Conservation (phyloP, 1,284 basidiomycete genomes). For the Marasmius fiardii region DNA sequence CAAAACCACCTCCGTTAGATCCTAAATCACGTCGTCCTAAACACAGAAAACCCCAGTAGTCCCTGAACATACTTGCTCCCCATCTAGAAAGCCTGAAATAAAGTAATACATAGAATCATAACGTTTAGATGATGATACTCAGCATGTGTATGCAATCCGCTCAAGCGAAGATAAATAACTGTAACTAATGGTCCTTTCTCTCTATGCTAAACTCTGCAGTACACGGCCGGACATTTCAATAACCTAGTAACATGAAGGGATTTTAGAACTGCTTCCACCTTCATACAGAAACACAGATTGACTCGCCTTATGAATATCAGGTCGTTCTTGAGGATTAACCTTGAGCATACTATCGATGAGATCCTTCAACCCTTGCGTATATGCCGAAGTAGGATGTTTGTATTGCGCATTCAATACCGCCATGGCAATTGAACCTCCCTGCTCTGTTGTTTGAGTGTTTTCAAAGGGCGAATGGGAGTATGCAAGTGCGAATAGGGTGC, state of each 20-base stretch:
- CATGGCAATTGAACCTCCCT: constrained; percentile 93
- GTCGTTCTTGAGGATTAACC: constrained; percentile 75
- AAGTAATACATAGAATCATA: not conserved
- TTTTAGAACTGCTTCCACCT: not conserved
- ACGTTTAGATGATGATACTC: constrained; percentile 11
- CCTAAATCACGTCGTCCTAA: no score
- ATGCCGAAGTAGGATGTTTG: constrained; percentile 78
- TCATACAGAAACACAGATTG: constrained; percentile 3
- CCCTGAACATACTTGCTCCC: no score
- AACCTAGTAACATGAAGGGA: constrained; percentile 47
- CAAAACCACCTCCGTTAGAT: no score
- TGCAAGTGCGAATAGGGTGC: constrained; percentile 87
- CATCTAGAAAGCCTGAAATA: no score
- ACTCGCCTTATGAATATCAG: constrained; percentile 78
- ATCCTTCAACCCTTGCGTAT: constrained; percentile 76
- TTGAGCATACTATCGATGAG: constrained; percentile 85
- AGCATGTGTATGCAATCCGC: constrained; percentile 14
- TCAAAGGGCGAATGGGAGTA: constrained; percentile 95
- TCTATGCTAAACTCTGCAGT: constrained; percentile 50
- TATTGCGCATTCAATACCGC: constrained; percentile 90
- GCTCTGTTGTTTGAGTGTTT: constrained; percentile 79
- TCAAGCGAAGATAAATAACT: constrained; percentile 11
- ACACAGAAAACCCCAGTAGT: not conserved
- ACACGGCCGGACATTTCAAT: constrained; percentile 67
- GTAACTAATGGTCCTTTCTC: constrained; percentile 24